A percentile compares a stretch with the other conserved stretches of the same genome.
phyloP scores from a whole-genome alignment of 805 yeast genomes.

The Lipomyces yamanashiensis region DNA sequence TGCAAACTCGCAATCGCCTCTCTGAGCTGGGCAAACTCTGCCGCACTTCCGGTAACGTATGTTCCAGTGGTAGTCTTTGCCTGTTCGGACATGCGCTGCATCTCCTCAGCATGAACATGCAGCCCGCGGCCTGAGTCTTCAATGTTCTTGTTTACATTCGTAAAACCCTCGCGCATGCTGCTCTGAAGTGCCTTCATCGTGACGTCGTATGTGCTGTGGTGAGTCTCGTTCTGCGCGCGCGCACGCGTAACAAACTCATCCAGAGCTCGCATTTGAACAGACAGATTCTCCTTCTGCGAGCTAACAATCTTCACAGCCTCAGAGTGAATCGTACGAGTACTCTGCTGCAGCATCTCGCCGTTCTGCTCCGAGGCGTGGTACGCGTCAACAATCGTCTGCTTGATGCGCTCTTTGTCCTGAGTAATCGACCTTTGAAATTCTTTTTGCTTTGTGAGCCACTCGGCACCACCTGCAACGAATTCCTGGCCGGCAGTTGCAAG shows the following conservation, averaged over 20 bases:
- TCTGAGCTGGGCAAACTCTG: slow-evolving; percentile 20
- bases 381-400: slow-evolving; percentile 32
- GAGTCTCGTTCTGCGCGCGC: slow-evolving; percentile 34
- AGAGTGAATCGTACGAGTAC: slow-evolving; percentile 30
- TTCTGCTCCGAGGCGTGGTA: slow-evolving; percentile 27
- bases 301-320: slow-evolving; percentile 31
- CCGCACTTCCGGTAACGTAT: slow-evolving; percentile 7
- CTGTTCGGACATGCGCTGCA: slow-evolving; percentile 9
- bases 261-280: slow-evolving; percentile 31
- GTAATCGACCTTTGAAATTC: slow-evolving; percentile 27
- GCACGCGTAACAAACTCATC: slow-evolving; percentile 34
- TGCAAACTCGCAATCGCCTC: slow-evolving; percentile 17
- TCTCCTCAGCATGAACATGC: slow-evolving; percentile 24
- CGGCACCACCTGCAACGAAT: slow-evolving; percentile 28
- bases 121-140: slow-evolving; percentile 26
- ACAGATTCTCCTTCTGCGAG: slow-evolving; percentile 32
- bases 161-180: slow-evolving; percentile 14
- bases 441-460: slow-evolving; percentile 26
- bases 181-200: slow-evolving; percentile 9
- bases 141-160: slow-evolving; percentile 8
- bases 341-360: slow-evolving; percentile 29
- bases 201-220: slow-evolving; percentile 18
- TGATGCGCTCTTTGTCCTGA: slow-evolving; percentile 30
- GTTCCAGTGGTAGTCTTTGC: slow-evolving; percentile 8
- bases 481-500: slow-evolving; percentile 25